Conservation (phyloP, 306 rosid genomes). For the Dryas drummondii region DNA sequence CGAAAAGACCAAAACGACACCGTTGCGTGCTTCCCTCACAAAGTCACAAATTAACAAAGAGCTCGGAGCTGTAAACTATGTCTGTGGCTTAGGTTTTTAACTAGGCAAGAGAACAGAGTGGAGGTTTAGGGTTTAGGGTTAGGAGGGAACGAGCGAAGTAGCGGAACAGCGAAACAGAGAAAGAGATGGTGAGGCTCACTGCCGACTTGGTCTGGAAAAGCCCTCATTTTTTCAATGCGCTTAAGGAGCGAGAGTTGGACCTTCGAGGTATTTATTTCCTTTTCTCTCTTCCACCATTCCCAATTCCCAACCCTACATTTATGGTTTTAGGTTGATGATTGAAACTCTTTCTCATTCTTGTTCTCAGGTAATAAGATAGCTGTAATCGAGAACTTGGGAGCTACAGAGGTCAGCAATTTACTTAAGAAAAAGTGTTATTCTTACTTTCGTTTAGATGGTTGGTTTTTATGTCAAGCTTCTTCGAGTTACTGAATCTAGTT, state of each 20-base stretch:
- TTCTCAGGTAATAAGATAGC: slow-evolving; percentile 77
- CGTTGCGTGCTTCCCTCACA: too few relatives aligned
- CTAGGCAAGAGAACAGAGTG: background rate
- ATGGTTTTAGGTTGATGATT: background rate
- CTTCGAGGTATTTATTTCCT: slow-evolving; percentile 56
- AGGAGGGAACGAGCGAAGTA: background rate
- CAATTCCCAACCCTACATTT: background rate
- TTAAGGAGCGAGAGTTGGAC: slow-evolving; percentile 88
- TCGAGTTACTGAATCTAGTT: background rate
- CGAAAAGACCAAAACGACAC: too few relatives aligned
- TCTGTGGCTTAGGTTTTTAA: background rate
- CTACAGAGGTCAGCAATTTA: slow-evolving; percentile 68
- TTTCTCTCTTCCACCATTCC: background rate
- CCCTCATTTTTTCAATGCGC: slow-evolving; percentile 91
- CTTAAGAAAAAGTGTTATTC: background rate
- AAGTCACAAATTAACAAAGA: too few relatives aligned
- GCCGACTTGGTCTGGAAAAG: slow-evolving; percentile 96
- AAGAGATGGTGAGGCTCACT: slow-evolving; percentile 76
- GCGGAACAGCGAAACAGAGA: background rate
- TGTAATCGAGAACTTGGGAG: slow-evolving; percentile 90
- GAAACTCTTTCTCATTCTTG: slow-evolving; percentile 2
- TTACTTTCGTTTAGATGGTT: background rate
- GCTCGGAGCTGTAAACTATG: too few relatives aligned
- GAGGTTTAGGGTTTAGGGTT: slow-evolving; percentile 1
- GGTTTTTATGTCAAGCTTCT: background rate